These are phyloP conservation scores for Roridomyces roridus DNA, from an alignment of 768 basidiomycete genomes.

Conservation along the genomic window DNA sequence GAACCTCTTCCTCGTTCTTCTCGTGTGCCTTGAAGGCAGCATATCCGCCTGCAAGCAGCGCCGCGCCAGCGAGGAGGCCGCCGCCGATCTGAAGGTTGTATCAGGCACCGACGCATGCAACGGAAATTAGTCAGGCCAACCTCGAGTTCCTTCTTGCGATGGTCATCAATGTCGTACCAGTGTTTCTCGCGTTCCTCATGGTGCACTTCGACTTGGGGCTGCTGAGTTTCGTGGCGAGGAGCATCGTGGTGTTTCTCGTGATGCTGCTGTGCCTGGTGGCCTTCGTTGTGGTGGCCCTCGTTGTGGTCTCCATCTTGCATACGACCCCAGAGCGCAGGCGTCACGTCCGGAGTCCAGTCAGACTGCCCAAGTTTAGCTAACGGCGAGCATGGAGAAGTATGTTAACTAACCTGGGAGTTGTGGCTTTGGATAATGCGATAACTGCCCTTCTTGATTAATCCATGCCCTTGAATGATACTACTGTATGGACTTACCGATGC, in stretches of 20 bases:
- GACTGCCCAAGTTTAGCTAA: slow-evolving; percentile 40
- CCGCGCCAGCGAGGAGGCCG: slow-evolving; percentile 62
- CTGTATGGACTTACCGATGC: slow-evolving; percentile 25
- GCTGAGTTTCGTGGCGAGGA: slow-evolving; percentile 24
- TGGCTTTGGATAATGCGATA: slow-evolving; percentile 81
- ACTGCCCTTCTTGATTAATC: too few species aligned
- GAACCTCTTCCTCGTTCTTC: slow-evolving; percentile 63
- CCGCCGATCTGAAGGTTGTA: slow-evolving; percentile 61
- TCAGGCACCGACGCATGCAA: background rate
- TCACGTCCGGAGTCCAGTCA: slow-evolving; percentile 69
- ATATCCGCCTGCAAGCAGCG: slow-evolving; percentile 55
- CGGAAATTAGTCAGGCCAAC: slow-evolving; percentile 40
- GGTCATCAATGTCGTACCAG: slow-evolving; percentile 62
- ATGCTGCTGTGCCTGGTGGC: slow-evolving; percentile 35
- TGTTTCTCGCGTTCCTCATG: slow-evolving; percentile 57
- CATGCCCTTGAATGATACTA: too few species aligned
- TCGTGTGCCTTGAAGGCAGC: slow-evolving; percentile 61
- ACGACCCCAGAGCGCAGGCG: slow-evolving; percentile 74
- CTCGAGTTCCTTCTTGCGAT: slow-evolving; percentile 64
- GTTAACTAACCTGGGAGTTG: slow-evolving; percentile 73
- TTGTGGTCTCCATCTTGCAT: slow-evolving; percentile 40
- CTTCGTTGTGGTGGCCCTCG: slow-evolving; percentile 32
- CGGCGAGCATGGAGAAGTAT: too few species aligned
- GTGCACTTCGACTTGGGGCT: slow-evolving; percentile 33
- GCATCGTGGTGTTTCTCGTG: slow-evolving; percentile 33